phyloP scores from a whole-genome alignment of 768 basidiomycete genomes.

The Floccularia luteovirens region DNA sequence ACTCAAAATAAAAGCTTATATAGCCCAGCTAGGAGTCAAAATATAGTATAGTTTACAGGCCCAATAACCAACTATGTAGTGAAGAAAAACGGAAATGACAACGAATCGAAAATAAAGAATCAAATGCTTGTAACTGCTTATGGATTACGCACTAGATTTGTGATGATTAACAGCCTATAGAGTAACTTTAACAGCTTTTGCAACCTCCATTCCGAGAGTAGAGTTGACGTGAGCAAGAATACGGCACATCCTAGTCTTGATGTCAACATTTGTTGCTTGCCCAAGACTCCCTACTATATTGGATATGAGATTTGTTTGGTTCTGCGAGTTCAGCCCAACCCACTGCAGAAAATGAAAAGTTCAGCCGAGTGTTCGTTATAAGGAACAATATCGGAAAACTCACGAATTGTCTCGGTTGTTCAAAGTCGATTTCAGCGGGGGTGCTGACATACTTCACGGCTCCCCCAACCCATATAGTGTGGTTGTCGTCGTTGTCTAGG shows the following conservation, averaged over 20 bases:
- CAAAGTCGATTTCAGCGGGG: conserved; percentile 29
- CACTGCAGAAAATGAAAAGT: conserved; percentile 12
- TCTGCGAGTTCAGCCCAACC: conserved; percentile 21
- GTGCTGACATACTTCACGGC: conserved; percentile 26
- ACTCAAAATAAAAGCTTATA: neutral
- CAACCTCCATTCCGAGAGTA: conserved; percentile 26
- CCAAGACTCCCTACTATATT: conserved; percentile 31
- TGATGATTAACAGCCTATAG: no score
- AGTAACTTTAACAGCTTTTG: conserved; percentile 18
- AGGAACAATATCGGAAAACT: neutral
- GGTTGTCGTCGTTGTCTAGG: conserved; percentile 28
- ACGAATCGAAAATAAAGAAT: neutral
- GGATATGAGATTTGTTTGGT: conserved; percentile 26
- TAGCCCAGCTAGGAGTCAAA: neutral
- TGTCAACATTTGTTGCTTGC: conserved; percentile 15
- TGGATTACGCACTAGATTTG: no score
- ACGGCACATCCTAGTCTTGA: conserved; percentile 21
- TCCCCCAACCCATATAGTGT: conserved; percentile 31
- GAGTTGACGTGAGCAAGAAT: conserved; percentile 30
- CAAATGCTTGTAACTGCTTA: neutral
- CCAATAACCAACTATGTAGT: neutral
- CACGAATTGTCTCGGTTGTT: conserved; percentile 25
- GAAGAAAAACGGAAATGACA: neutral
- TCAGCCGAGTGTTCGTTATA: neutral
- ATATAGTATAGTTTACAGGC: no score